A percentile compares a stretch with the other conserved stretches of the same genome.
Conservation (phyloP, 768 basidiomycete genomes). For the Exsudoporus frostii region DNA sequence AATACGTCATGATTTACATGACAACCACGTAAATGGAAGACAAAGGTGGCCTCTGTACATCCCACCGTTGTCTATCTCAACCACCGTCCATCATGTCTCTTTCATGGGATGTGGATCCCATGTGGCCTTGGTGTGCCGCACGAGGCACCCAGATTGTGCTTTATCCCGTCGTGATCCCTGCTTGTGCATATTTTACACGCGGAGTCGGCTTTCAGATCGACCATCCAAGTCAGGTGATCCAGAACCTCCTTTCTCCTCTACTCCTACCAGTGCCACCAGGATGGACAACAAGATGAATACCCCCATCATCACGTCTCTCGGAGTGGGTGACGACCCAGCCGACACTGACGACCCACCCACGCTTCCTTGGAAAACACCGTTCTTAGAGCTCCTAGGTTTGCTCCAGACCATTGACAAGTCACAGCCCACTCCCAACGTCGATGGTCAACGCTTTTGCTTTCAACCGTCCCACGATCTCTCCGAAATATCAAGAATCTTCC, state of each 20-base stretch:
- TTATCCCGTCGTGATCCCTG: neutral
- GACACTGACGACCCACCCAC: no score
- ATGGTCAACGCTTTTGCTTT: conserved; percentile 10
- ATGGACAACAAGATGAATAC: neutral
- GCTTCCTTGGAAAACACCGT: conserved; percentile 8
- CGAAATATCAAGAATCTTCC: conserved; percentile 7
- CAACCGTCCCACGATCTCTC: conserved; percentile 13
- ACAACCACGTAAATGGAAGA: neutral
- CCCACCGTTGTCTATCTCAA: neutral
- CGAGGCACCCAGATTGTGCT: neutral
- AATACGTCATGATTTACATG: neutral
- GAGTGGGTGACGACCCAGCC: neutral
- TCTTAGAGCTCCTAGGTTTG: conserved; percentile 9
- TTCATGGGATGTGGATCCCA: neutral
- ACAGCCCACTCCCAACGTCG: neutral
- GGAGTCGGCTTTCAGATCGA: conserved; percentile 1
- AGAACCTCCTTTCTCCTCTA: conserved; percentile 1
- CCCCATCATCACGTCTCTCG: conserved; percentile 7
- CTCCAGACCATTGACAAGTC: conserved; percentile 2
- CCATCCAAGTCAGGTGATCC: conserved; percentile 6
- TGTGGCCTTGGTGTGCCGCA: neutral
- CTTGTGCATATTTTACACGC: neutral
- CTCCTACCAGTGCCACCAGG: conserved; percentile 10
- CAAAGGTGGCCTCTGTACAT: neutral
- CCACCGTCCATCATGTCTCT: neutral